Conservation (phyloP, 2,329 filamentous ascomycete species). For the Xylariomycetidae sp. region DNA sequence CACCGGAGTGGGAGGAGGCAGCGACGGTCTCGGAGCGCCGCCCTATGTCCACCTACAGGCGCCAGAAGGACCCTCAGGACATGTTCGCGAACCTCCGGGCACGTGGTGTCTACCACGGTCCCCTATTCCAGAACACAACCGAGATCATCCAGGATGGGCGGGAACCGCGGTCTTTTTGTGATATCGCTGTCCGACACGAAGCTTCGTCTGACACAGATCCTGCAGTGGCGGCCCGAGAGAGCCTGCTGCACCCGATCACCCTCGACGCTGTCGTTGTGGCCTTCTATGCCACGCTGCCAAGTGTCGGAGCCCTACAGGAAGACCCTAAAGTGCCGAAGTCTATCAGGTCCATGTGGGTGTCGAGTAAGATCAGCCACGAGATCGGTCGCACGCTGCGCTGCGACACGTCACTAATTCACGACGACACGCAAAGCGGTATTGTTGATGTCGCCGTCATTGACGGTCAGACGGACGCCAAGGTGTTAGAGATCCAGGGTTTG, state of each 20-base stretch:
- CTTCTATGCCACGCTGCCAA: conserved; percentile 8
- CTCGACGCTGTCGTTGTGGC: conserved; percentile 16
- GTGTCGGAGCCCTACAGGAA: conserved; percentile 7
- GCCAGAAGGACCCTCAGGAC: too few species aligned
- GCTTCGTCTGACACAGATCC: neutral
- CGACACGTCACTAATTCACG: conserved; percentile 6
- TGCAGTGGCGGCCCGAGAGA: neutral
- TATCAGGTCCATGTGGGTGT: conserved; percentile 9
- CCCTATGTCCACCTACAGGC: too few species aligned
- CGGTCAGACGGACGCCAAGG: neutral
- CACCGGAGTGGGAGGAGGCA: neutral
- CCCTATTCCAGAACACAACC: conserved; percentile 47
- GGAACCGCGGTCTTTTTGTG: neutral
- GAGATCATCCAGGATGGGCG: too few species aligned
- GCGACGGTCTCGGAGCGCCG: too few species aligned
- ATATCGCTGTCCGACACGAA: conserved; percentile 2
- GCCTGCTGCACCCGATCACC: conserved; percentile 20
- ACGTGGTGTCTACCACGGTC: conserved; percentile 50
- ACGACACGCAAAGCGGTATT: conserved; percentile 4
- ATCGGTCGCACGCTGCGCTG: conserved; percentile 5
- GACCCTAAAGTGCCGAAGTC: conserved; percentile 11
- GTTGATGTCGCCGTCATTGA: conserved; percentile 1
- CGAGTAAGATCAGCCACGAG: conserved; percentile 6
- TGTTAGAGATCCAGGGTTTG: conserved; percentile 9
- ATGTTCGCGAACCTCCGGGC: too few species aligned